Base-by-base conservation (phyloP, 2,329 filamentous ascomycete genomes). In the Alternaria metachromatica region DNA sequence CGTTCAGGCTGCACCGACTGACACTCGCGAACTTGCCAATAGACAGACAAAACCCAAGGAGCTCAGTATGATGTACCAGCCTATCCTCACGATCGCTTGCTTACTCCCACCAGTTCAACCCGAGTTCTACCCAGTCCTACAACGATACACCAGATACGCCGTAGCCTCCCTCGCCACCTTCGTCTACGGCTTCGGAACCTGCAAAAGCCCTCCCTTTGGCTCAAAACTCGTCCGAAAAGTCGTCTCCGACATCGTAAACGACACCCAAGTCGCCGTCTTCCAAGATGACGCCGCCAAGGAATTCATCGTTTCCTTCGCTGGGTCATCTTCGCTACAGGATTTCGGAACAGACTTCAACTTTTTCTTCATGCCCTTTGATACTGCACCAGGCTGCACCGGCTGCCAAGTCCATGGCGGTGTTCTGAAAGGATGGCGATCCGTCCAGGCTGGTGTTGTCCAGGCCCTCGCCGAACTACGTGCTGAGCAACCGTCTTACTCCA, bases 381-480 rank as follows among this genome's bases (percentile, higher is more conserved):
- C 61, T 0, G 65, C 63, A 20, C 49, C 54, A 9, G 63, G 63
- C 48, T 81, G 78, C 62, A 53, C 62, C 4, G 81, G 75, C 71
- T 90, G 88, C 76, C 70, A 80, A 33, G 80, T 87, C 9, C 87
- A 90, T 78, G 65, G 75, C 4, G 89, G 89, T 62, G 91, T 91
- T 79, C 77, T 80, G 64, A 75, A 75, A 11, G 84, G 86, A 26
- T 91, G 87, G 87, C 63, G 75, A 11, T 87, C 88, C 63, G 81
- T 89, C 37, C 69, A 80, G 5, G 54, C 59, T 5, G 65, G 70
- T 8, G 81, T 85, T 30, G 70, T 84, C 8, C 66, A 71, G 4
- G 83, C 82, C 55, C 72, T 90, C 21, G 64, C 76, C 7, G 62
- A 76, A 1, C 85, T 87, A 9, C 76, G 72, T 45, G 68, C 72